Evolutionary conservation across 179 eudicot genomes (phyloP).

Genomic region (Sideroxylon spinosum): DNA sequence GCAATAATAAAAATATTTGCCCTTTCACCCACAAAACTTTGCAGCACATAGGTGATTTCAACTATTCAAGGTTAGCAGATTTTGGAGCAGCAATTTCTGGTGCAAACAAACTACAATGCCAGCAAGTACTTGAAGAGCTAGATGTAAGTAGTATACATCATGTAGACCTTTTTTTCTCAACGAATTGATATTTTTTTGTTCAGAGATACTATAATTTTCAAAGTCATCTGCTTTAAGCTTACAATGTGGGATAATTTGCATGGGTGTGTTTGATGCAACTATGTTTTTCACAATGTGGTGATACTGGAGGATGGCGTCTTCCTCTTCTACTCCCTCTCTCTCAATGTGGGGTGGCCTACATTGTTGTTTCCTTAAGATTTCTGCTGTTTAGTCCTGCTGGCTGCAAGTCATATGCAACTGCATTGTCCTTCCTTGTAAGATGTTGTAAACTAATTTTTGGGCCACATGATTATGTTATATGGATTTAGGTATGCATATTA

Average conservation of each 20-base stretch:
- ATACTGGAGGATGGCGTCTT: not conserved
- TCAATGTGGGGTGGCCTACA: too few species aligned
- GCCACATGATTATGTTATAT: too few species aligned
- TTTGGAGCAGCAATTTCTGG: conserved; percentile 99
- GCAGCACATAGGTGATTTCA: conserved; percentile 96
- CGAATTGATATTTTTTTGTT: too few species aligned
- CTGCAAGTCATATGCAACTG: too few species aligned
- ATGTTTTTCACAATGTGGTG: not conserved
- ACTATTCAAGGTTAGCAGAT: conserved; percentile 91
- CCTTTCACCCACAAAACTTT: conserved; percentile 10
- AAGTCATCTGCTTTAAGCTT: not conserved
- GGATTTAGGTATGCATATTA: too few species aligned
- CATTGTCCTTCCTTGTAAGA: too few species aligned
- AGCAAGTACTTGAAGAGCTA: conserved; percentile 93
- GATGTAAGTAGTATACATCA: conserved; percentile 24
- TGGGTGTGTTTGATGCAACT: not conserved
- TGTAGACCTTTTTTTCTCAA: too few species aligned
- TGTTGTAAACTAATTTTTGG: too few species aligned
- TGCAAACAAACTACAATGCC: conserved; percentile 71
- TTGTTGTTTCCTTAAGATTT: too few species aligned
- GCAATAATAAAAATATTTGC: not conserved
- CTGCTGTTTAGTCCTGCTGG: too few species aligned
- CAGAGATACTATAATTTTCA: not conserved
- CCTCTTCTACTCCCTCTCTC: not conserved
- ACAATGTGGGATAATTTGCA: not conserved